Evolutionary conservation across 768 basidiomycete species (phyloP), one percentile per base, ranked within the genome.

Genomic region (Myochromella boudieri): DNA sequence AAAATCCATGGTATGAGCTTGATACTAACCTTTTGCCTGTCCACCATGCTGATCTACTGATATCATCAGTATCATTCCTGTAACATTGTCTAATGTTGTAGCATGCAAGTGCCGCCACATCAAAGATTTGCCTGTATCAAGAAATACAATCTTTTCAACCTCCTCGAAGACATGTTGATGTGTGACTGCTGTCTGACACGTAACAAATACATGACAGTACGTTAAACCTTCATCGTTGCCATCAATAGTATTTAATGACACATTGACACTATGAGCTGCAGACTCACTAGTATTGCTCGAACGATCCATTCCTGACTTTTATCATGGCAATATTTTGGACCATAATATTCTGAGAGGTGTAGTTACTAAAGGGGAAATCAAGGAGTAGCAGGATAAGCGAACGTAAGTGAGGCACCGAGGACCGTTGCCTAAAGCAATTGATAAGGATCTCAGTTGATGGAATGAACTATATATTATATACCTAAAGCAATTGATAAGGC

Each of bases 21-120:
- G n/a, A n/a, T n/a, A n/a, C n/a, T n/a, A n/a, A 58, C 59, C 59
- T 51, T 58, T 58, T 1, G 59, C 59, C 45, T 60, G 57, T 7
- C 60, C 59, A 0, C 42, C n/a, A 25, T 61, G 60, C 39, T 63
- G 62, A 38, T 63, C 53, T 3, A 34, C 55, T 11, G 44, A 37
- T 38, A 51, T 46, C 2, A 56, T 57, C 1, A 61, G 47, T 2
- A 63, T 58, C 47, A 49, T 52, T 15, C 33, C 48, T 1, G 40
- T 48, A 7, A 57, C 55, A 11, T 53, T 39, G n/a, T n/a, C n/a
- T n/a, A 1, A 26, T 6, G 10, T 10, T 26, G 8, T 12, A 7
- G 0, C 53, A 46, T 61, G 56, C 1, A 64, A n/a, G 48, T 63
- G 60, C 8, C 51, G 53, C 58, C 56, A 63, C 7, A 24, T 9